Percentiles rank a stretch among this genome's conserved stretches.
phyloP scores from a whole-genome alignment of 2,329 filamentous ascomycete species.

The Huntiella moniliformis region DNA sequence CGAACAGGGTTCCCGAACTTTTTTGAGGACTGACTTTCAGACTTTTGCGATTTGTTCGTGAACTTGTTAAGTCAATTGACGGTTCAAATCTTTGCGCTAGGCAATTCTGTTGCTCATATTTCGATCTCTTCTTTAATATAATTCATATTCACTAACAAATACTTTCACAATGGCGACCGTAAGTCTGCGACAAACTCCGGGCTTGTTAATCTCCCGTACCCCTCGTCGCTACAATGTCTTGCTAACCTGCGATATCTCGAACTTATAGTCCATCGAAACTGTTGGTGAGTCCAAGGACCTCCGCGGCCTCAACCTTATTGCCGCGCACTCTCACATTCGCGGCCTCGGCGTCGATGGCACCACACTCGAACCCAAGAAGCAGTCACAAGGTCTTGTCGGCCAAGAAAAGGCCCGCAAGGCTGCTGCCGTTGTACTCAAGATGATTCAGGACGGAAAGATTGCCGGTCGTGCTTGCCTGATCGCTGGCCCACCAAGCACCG shows the following conservation, averaged over 20 bases:
- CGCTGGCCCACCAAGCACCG: conserved; percentile 86
- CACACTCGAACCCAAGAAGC: conserved; percentile 66
- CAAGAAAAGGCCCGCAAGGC: conserved; percentile 95
- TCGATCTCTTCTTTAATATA: too few relatives aligned
- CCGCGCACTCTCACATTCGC: conserved; percentile 93
- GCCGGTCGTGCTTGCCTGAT: conserved; percentile 88
- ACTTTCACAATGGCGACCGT: conserved; percentile 32
- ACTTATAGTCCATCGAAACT: conserved; percentile 42
- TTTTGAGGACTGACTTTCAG: conserved; percentile 16
- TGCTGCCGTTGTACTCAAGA: conserved; percentile 87
- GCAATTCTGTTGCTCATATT: not conserved
- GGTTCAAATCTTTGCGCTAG: too few relatives aligned
- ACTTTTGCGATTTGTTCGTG: not conserved
- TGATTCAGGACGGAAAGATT: conserved; percentile 98
- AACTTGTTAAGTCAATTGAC: too few relatives aligned
- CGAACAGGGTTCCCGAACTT: not conserved
- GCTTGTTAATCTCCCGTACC: too few relatives aligned
- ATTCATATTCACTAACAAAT: not conserved
- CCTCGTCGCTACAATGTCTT: not conserved
- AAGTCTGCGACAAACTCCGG: conserved; percentile 17
- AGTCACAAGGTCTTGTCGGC: conserved; percentile 85
- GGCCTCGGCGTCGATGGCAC: conserved; percentile 85
- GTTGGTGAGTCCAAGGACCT: conserved; percentile 93
- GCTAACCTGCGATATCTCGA: conserved; percentile 9
- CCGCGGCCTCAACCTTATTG: conserved; percentile 89